Conservation (phyloP, 805 yeast genomes). For the Ogataea chonburiensis region DNA sequence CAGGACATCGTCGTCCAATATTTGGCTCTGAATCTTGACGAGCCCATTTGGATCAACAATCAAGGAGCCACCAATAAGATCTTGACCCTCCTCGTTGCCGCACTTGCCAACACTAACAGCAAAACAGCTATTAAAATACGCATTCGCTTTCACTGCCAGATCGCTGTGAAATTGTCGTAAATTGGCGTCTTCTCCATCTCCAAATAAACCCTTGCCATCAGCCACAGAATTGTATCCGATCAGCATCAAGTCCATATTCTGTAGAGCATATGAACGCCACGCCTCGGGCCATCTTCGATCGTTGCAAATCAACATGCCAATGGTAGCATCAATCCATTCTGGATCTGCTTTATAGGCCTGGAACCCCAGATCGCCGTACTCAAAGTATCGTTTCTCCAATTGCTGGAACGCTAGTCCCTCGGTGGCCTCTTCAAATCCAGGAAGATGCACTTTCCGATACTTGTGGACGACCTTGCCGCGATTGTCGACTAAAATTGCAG, state of each 20-base stretch:
- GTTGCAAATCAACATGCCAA: conserved; percentile 40
- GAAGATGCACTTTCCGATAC: conserved; percentile 38
- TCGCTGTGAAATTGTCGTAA: conserved; percentile 36
- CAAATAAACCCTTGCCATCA: conserved; percentile 35
- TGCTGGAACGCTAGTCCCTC: conserved; percentile 35
- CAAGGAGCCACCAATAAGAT: conserved; percentile 36
- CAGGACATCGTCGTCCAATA: conserved; percentile 21
- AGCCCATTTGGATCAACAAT: conserved; percentile 39
- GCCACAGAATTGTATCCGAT: conserved; percentile 40
- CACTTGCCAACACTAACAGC: conserved; percentile 38
- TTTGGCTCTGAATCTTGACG: conserved; percentile 33
- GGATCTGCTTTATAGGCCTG: conserved; percentile 35
- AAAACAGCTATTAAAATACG: conserved; percentile 36
- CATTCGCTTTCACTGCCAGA: conserved; percentile 34
- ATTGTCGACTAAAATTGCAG: conserved; percentile 33
- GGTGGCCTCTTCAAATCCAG: conserved; percentile 38
- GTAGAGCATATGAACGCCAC: conserved; percentile 40
- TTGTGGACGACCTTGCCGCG: conserved; percentile 32
- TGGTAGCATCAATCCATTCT: conserved; percentile 33
- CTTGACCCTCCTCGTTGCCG: conserved; percentile 39
- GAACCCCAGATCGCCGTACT: conserved; percentile 39
- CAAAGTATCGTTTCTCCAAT: conserved; percentile 39
- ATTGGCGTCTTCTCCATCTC: conserved; percentile 33
- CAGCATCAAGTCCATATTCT: conserved; percentile 40
- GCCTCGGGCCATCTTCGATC: conserved; percentile 45